A percentile compares a stretch with the other conserved stretches of the same genome.
Evolutionary conservation across 1,284 basidiomycete species (phyloP).

Genomic region (Amylostereum areolatum): DNA sequence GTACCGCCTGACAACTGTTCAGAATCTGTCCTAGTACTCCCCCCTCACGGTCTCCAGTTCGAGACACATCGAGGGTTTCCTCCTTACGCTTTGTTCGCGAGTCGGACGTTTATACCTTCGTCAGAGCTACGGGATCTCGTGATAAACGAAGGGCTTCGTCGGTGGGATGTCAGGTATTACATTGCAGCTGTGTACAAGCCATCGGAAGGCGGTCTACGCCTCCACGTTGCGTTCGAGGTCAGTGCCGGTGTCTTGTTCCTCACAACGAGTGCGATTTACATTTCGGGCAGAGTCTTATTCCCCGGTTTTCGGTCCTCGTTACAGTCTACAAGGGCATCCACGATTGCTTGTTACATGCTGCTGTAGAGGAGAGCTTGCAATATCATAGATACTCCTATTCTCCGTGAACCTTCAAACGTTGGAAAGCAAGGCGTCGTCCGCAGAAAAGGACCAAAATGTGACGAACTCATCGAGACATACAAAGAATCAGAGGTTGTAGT

Average conservation of each 20-base stretch:
- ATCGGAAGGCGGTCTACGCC: slow-evolving; percentile 20
- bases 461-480: too few species aligned
- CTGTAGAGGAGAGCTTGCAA: too few species aligned
- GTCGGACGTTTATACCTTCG: slow-evolving; percentile 55
- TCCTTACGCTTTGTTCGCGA: slow-evolving; percentile 35
- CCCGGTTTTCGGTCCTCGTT: slow-evolving; percentile 54
- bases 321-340: slow-evolving; percentile 25
- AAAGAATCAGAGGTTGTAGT: too few species aligned
- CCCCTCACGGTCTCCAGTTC: slow-evolving; percentile 63
- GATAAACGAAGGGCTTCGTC: slow-evolving; percentile 64
- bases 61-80: slow-evolving; percentile 59
- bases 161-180: slow-evolving; percentile 70
- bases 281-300: slow-evolving; percentile 48
- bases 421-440: too few species aligned
- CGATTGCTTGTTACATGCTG: too few species aligned
- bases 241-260: slow-evolving; percentile 9
- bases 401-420: too few species aligned
- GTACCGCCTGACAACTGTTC: neutral
- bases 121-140: slow-evolving; percentile 51
- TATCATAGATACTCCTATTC: neutral
- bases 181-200: slow-evolving; percentile 42
- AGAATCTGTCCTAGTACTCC: slow-evolving; percentile 68
- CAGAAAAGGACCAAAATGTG: too few species aligned
- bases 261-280: slow-evolving; percentile 3
- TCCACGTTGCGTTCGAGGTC: slow-evolving; percentile 53